Evolutionary conservation across 2,329 filamentous ascomycete genomes (phyloP), one percentile per base, ranked within the genome.

Genomic region (Microcyclosporella mali): DNA sequence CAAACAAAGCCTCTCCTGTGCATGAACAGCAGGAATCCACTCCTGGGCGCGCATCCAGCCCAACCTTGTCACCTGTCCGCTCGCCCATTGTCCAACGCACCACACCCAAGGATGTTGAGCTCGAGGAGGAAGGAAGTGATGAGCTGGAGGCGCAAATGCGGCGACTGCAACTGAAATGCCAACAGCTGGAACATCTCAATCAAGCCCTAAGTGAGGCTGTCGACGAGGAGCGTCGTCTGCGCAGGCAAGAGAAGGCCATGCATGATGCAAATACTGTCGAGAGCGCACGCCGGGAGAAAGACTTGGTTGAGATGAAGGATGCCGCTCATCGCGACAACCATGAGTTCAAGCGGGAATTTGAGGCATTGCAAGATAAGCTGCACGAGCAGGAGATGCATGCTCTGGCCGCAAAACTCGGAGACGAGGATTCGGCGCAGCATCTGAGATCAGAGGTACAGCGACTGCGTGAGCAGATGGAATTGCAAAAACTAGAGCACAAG

Each of bases 111-210:
- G 33, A 39, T 6, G 45, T 46, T n/a, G 11, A 21, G 19, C 42
- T 16, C 41, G 41, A 50, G 19, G 37, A 48, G 10, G 40, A 48
- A 40, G 44, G 41, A 32, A 42, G 47, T 6, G 21, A 45, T 10
- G 52, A 55, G 9, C 19, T 59, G 25, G 51, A 55, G 25, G 34
- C 42, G 8, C 53, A 58, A 39, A 37, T 58, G 21, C 41, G 52
- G 16, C 43, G 52, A 18, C 37, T 60, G 15, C 50, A 53, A n/a
- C 45, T 33, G 4, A 56, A 55, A 27, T 58, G 54, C 21, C 40
- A 53, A 18, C 54, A 59, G 40, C 51, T 58, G 8, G 51, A 59
- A 31, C 45, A 53, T n/a, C 43, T 59, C 38, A 62, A 58, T 18
- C 45, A 40, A 14, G 49, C 50, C 4, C 45, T 56, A 14, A 53